A percentile compares a stretch with the other conserved stretches of the same genome.
These are phyloP conservation scores for Penicillium roqueforti DNA, from an alignment of 495 filamentous ascomycete species.

Conservation along the genomic window DNA sequence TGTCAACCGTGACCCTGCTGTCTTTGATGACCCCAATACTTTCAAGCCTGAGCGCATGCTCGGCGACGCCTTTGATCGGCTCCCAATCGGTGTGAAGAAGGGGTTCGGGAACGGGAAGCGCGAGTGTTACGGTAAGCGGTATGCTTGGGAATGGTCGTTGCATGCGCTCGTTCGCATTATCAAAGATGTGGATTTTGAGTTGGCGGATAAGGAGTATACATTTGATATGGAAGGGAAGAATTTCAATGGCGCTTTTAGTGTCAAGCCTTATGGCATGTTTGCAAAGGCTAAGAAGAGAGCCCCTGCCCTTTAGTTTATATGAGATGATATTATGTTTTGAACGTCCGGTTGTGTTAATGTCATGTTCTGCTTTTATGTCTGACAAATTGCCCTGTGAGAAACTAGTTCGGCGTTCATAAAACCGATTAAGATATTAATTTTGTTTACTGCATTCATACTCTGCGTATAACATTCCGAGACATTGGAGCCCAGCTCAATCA, in stretches of 20 bases:
- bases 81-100: slow-evolving; percentile 61
- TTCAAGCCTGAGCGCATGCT: slow-evolving; percentile 71
- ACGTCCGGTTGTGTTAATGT: background rate
- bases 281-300: background rate
- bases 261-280: slow-evolving; percentile 23
- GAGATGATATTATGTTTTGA: background rate
- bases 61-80: slow-evolving; percentile 55
- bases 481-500: background rate
- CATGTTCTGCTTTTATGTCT: background rate
- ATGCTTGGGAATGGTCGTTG: slow-evolving; percentile 59
- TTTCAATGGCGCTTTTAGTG: slow-evolving; percentile 38
- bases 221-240: slow-evolving; percentile 23
- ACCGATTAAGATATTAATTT: background rate
- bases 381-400: background rate
- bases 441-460: background rate
- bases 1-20: slow-evolving; percentile 64
- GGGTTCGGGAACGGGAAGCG: slow-evolving; percentile 69
- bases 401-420: background rate
- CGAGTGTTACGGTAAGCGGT: slow-evolving; percentile 60
- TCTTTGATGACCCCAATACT: slow-evolving; percentile 58
- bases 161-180: slow-evolving; percentile 38
- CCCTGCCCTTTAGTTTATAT: background rate
- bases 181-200: slow-evolving; percentile 41
- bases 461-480: background rate
- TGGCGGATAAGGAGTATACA: slow-evolving; percentile 40